Evolutionary conservation across 2,329 filamentous ascomycete genomes (phyloP).

Genomic region (Arachnomyces sp.): DNA sequence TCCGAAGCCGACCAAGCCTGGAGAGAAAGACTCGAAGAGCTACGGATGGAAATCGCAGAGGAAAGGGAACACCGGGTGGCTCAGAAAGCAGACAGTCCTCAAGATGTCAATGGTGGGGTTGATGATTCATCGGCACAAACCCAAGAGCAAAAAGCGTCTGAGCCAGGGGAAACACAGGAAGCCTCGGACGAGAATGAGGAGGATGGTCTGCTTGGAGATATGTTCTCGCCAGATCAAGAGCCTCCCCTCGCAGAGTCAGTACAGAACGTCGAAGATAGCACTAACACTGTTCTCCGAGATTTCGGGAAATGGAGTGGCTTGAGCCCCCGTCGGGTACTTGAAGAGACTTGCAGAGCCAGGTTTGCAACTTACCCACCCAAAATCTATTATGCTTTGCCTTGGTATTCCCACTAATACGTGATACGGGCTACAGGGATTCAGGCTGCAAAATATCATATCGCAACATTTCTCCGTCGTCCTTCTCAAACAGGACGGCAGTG

Average conservation of each 20-base stretch:
- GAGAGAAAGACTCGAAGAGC: conserved; percentile 48
- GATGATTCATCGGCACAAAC: conserved; percentile 18
- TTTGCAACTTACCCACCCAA: conserved; percentile 23
- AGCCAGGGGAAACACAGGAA: conserved; percentile 11
- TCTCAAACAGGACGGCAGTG: conserved; percentile 67
- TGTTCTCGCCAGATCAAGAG: conserved; percentile 41
- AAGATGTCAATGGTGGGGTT: conserved; percentile 13
- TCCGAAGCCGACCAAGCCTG: conserved; percentile 57
- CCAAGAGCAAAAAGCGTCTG: conserved; percentile 4
- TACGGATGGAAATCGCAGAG: conserved; percentile 56
- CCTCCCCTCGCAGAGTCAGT: conserved; percentile 35
- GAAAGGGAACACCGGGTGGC: not conserved
- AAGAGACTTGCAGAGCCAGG: conserved; percentile 81
- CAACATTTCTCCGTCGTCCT: conserved; percentile 62
- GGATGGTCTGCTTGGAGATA: conserved; percentile 46
- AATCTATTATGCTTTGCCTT: not conserved
- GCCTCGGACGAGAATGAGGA: conserved; percentile 42
- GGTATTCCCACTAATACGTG: conserved; percentile 6
- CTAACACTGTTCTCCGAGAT: conserved; percentile 56
- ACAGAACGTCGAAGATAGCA: conserved; percentile 26
- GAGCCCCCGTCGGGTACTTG: conserved; percentile 64
- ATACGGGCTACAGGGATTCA: conserved; percentile 51
- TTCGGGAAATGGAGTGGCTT: conserved; percentile 79
- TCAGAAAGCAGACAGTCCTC: not conserved
- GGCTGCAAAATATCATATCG: conserved; percentile 59